Conservation (phyloP, 176 grass and related monocot genomes). For the Microstegium vimineum region DNA sequence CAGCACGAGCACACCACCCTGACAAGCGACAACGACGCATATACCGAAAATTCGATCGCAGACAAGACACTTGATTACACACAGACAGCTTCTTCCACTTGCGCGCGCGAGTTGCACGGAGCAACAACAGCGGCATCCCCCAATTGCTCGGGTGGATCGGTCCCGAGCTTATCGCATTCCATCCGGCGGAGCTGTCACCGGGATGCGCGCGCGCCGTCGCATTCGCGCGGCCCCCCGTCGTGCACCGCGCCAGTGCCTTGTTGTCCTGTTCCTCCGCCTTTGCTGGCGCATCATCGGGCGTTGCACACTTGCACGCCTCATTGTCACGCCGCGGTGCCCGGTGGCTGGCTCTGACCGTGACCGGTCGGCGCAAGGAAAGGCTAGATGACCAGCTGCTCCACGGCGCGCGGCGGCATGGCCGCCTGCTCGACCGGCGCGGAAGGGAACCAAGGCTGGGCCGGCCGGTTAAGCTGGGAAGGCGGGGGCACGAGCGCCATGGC, state of each 20-base stretch:
- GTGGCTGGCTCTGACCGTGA: too few species aligned
- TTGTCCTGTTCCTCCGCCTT: neutral
- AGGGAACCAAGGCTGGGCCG: slow-evolving; percentile 35
- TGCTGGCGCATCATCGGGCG: neutral
- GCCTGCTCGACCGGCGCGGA: slow-evolving; percentile 35
- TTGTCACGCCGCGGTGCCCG: neutral
- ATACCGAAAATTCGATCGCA: neutral
- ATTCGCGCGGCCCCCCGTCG: neutral
- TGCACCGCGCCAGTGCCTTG: slow-evolving; percentile 8
- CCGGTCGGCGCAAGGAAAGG: neutral
- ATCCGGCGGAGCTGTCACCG: slow-evolving; percentile 22
- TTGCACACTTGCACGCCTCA: neutral
- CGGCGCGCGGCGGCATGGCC: slow-evolving; percentile 22
- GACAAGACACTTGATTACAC: slow-evolving; percentile 8
- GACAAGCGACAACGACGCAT: slow-evolving; percentile 11
- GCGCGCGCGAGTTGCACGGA: slow-evolving; percentile 37
- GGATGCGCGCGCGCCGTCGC: neutral
- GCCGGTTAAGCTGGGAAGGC: slow-evolving; percentile 30
- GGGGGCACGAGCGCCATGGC: slow-evolving; percentile 31
- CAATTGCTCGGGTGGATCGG: too few species aligned
- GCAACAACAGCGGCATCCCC: neutral
- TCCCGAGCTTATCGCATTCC: slow-evolving; percentile 32
- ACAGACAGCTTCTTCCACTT: slow-evolving; percentile 5
- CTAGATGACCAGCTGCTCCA: slow-evolving; percentile 57
- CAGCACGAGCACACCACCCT: neutral